Percentiles rank a stretch among this genome's conserved stretches.
Conservation (phyloP, 495 filamentous ascomycete genomes). For the Hypoxylon subgilvum region DNA sequence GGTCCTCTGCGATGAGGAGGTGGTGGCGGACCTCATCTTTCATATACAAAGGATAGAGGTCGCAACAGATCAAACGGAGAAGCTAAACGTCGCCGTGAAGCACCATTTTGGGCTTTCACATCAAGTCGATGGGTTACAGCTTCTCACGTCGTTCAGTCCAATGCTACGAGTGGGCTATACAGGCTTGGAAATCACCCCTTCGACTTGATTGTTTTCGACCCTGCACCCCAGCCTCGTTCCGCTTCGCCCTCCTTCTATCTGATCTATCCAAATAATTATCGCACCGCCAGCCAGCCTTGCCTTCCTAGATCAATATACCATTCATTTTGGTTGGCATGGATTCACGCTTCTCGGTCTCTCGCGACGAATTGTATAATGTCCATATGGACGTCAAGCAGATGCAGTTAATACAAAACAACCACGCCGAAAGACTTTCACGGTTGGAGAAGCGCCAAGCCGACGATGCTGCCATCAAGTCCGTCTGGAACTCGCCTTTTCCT, state of each 20-base stretch:
- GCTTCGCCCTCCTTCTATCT: background rate
- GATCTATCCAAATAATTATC: background rate
- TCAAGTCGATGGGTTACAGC: conserved; percentile 24
- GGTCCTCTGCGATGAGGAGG: conserved; percentile 53
- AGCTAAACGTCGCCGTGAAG: conserved; percentile 17
- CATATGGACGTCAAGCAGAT: conserved; percentile 87
- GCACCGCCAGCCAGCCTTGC: conserved; percentile 14
- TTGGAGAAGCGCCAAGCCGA: conserved; percentile 82
- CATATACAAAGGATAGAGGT: conserved; percentile 39
- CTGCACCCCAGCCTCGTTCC: conserved; percentile 5
- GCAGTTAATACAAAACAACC: conserved; percentile 76
- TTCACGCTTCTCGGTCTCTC: conserved; percentile 56
- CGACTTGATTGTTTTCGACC: conserved; percentile 11
- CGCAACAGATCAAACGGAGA: conserved; percentile 19
- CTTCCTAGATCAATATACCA: conserved; percentile 17
- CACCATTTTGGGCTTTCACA: conserved; percentile 14
- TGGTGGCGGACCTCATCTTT: conserved; percentile 48
- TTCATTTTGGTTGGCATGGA: conserved; percentile 56
- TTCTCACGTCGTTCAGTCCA: conserved; percentile 14
- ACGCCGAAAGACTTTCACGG: conserved; percentile 77
- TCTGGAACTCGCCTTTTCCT: conserved; percentile 89
- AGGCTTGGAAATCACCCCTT: conserved; percentile 12
- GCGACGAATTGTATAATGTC: conserved; percentile 83
- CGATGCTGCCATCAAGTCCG: conserved; percentile 81
- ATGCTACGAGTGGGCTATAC: conserved; percentile 35